Base-by-base conservation (phyloP, 495 filamentous ascomycete species). In the Xylaria intraflava region DNA sequence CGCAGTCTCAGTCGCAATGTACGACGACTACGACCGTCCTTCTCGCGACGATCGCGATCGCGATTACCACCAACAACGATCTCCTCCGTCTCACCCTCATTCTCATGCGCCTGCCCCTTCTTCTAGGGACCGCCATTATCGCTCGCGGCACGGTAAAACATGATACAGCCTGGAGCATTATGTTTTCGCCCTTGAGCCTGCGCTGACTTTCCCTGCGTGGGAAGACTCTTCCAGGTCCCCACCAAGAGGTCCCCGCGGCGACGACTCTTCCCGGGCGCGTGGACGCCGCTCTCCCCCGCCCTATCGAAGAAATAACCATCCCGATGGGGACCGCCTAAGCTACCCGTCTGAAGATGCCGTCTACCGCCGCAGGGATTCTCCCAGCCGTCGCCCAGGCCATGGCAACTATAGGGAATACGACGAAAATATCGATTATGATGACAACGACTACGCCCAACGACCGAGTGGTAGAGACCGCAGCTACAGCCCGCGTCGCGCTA, bases 111-210 rank as follows among this genome's bases (percentile, higher is more conserved):
- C 35, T 38, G n/a, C 35, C n/a, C n/a, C n/a, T 36, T 46, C 51
- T 49, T 57, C 65, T 31, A 55, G 53, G 62, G 60, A 63, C 49
- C 51, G 55, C 62, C 55, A 65, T 38, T 65, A 60, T 65, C 61
- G 69, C 59, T 69, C 72, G 69, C 70, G 69, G 69, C 72, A 76
- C 64, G 73, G 74, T 78, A 75, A 73, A 70, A 67, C 29, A 49
- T 55, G 68, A 71, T 72, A 72, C 61, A 70, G 23, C 65, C 60
- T 56, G 64, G 68, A 52, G 62, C 62, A 57, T 63, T 64, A 12
- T 52, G 45, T 46, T 44, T 66, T 76, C 60, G 66, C 55, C 62
- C 57, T 31, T 65, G 69, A 52, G 63, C 66, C 62, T 66, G 57
- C 50, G 66, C 66, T 69, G 53, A 69, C 66, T 67, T 69, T 49